Percentiles rank a stretch among this genome's conserved stretches.
These are phyloP conservation scores for Chrysanthemum lavandulifolium DNA, from an alignment of 129 eudicot genomes.

Conservation along the genomic window DNA sequence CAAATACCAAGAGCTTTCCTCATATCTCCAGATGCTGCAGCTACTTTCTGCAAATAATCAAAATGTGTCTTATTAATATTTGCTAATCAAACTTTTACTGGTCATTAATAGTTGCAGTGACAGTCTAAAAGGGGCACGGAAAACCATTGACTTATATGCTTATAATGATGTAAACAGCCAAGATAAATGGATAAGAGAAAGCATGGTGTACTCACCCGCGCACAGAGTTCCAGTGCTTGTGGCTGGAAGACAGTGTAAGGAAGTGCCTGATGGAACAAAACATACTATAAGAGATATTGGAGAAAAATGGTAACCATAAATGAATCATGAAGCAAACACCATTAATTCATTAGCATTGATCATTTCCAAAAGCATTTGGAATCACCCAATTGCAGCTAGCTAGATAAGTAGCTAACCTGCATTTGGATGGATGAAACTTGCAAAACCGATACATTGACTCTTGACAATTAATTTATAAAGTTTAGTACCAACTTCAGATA, in stretches of 20 bases:
- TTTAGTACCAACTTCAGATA: too few species aligned
- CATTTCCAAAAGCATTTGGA: not conserved
- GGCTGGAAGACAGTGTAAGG: conserved; percentile 78
- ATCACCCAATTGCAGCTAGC: not conserved
- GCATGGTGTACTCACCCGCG: conserved; percentile 64
- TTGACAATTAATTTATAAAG: too few species aligned
- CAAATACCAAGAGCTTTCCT: conserved; percentile 93
- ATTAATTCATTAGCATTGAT: not conserved
- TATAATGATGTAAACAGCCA: not conserved
- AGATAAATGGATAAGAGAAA: conserved; percentile 15
- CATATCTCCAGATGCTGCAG: conserved; percentile 99
- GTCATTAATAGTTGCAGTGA: too few species aligned
- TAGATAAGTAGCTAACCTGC: not conserved
- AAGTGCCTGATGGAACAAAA: conserved; percentile 58
- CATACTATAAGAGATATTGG: not conserved
- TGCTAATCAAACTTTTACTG: too few species aligned
- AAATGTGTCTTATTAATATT: not conserved
- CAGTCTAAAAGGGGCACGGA: too few species aligned
- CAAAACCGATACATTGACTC: too few species aligned
- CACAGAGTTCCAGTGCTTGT: conserved; percentile 93
- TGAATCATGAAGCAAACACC: not conserved
- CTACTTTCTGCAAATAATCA: conserved; percentile 73
- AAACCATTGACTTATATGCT: too few species aligned
- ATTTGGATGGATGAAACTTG: too few species aligned
- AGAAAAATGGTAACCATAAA: conserved; percentile 4